Base-by-base conservation (phyloP, 306 rosid genomes). In the Cicer chorassanicum region DNA sequence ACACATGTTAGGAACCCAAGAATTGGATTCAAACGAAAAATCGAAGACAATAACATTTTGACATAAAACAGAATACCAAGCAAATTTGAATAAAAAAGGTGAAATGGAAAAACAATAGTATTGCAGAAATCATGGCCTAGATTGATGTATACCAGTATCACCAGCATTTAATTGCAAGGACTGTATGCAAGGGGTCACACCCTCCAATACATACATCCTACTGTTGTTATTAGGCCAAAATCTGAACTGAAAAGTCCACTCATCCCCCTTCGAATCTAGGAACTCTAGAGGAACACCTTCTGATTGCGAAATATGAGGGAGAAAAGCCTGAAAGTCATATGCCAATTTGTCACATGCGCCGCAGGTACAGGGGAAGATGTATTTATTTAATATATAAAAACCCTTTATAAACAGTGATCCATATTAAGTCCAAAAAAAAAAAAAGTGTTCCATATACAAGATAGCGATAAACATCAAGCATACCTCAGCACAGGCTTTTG, bases 201-300 rank as follows among this genome's bases (percentile, higher is more conserved):
- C 99, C 88, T 94, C 99, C 81, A 94, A 83, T 45, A 94, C 99
- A 78, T 94, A 94, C 99, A 94, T 94, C 84, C 99, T 87, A 78
- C 99, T 94, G 84, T 92, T 94, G 81, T 94, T 94, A 78, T 94
- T 94, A 36, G 99, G 99, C 99, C 99, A 94, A 86, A 87, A 94
- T 87, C 99, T 86, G 88, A 94, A 94, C 86, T 94, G 99, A 87
- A 94, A 89, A 8, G 88, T 90, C 99, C 99, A 94, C 7, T 92
- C 96, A 73, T 92, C 90, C 66, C 96, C 96, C 76, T 87, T 92
- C 81, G 84, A 90, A 85, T 94, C 99, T 86, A 68, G 95, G 65
- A 94, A 79, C 70, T 78, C 83, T 80, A 94, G 70, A 48, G 99
- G 96, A 77, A 94, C 83, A 78, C 99, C 99, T 76, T 94, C 99